These are phyloP conservation scores for Xylariales sp. DNA, from an alignment of 2,329 filamentous ascomycete species.

Conservation along the genomic window DNA sequence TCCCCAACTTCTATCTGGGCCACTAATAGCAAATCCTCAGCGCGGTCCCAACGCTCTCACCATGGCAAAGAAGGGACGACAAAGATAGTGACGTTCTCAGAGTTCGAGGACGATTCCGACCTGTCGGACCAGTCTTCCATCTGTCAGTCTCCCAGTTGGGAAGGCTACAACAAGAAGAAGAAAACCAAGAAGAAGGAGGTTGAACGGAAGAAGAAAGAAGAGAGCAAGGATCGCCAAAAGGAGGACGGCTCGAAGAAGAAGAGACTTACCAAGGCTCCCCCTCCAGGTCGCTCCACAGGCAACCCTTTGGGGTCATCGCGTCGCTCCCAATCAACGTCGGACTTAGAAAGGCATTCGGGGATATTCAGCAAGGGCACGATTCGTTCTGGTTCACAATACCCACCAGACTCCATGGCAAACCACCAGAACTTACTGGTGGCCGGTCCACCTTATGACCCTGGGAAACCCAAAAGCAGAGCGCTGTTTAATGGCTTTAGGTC, in stretches of 20 bases:
- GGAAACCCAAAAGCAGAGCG: constrained; percentile 22
- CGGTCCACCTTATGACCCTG: constrained; percentile 9
- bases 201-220: constrained; percentile 35
- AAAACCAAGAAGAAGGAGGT: constrained; percentile 37
- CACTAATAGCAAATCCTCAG: constrained; percentile 13
- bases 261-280: constrained; percentile 33
- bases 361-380: constrained; percentile 13
- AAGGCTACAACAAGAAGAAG: constrained; percentile 49
- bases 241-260: constrained; percentile 32
- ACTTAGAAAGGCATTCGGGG: constrained; percentile 16
- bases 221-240: constrained; percentile 34
- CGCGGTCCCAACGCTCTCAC: constrained; percentile 4
- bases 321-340: constrained; percentile 20
- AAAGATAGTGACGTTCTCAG: constrained; percentile 36
- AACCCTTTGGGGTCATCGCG: constrained; percentile 20
- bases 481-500: constrained; percentile 22
- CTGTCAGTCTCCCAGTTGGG: constrained; percentile 61
- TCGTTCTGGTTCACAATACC: constrained; percentile 9
- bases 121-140: constrained; percentile 44
- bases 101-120: constrained; percentile 26
- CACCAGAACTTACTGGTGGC: constrained; percentile 7
- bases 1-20: constrained; percentile 16
- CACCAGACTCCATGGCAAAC: constrained; percentile 14
- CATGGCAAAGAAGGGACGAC: constrained; percentile 14
- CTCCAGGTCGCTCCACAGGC: constrained; percentile 13